Conservation (phyloP, 495 filamentous ascomycete genomes). For the Trichoderma parareesei region DNA sequence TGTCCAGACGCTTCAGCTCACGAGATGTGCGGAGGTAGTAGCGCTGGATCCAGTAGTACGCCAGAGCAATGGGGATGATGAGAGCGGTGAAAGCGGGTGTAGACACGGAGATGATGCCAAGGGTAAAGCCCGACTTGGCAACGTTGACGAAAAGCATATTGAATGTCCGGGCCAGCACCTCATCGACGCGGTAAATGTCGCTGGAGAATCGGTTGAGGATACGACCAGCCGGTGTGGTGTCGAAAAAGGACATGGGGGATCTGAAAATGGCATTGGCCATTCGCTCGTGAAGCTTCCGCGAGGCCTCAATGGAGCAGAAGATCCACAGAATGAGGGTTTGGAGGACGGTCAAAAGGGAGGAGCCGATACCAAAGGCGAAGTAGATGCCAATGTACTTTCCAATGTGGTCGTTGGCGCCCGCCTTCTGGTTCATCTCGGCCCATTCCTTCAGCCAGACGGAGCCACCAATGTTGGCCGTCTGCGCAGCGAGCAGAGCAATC, state of each 20-base stretch:
- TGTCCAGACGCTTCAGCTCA: conserved; percentile 93
- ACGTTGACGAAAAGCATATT: conserved; percentile 92
- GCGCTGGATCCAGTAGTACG: conserved; percentile 91
- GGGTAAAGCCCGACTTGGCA: conserved; percentile 75
- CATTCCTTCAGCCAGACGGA: conserved; percentile 91
- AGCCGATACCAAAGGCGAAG: conserved; percentile 87
- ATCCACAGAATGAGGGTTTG: conserved; percentile 98
- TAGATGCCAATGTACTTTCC: conserved; percentile 93
- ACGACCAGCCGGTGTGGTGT: conserved; percentile 93
- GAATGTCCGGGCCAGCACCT: conserved; percentile 85
- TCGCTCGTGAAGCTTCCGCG: conserved; percentile 89
- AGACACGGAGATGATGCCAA: conserved; percentile 72
- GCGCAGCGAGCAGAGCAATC: conserved; percentile 64
- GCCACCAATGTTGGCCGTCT: conserved; percentile 70
- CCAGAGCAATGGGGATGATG: conserved; percentile 67
- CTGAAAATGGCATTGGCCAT: conserved; percentile 99
- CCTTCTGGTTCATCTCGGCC: conserved; percentile 67
- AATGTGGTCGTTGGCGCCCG: conserved; percentile 60
- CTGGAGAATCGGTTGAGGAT: conserved; percentile 97
- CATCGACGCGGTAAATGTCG: conserved; percentile 93
- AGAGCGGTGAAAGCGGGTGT: conserved; percentile 76
- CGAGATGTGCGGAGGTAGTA: conserved; percentile 96
- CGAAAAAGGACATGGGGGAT: conserved; percentile 98
- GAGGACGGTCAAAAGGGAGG: conserved; percentile 72
- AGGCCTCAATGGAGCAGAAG: conserved; percentile 98